Conservation (phyloP, 2,329 filamentous ascomycete species). For the Clonostachys rosea region DNA sequence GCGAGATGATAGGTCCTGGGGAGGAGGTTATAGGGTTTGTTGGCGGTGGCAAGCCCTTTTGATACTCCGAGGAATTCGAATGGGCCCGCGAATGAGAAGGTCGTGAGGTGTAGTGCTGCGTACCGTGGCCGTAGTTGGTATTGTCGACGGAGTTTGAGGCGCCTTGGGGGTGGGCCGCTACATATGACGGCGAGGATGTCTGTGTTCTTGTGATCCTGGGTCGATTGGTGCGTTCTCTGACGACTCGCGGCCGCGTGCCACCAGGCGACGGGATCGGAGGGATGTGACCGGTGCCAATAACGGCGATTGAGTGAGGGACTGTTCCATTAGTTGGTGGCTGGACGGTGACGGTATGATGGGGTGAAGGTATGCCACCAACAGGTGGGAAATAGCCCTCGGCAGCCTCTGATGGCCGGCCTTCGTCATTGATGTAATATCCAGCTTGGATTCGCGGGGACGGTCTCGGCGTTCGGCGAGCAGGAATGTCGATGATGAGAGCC, state of each 20-base stretch:
- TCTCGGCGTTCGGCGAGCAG: constrained; percentile 64
- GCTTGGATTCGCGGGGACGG: constrained; percentile 64
- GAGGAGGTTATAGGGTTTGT: constrained; percentile 28
- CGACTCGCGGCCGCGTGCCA: constrained; percentile 48
- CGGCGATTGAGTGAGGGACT: constrained; percentile 64
- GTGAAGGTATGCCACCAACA: constrained; percentile 38
- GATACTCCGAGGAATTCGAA: constrained; percentile 52
- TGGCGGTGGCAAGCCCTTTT: constrained; percentile 20
- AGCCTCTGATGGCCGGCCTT: constrained; percentile 56
- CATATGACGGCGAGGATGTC: constrained; percentile 75
- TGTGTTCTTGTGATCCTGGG: constrained; percentile 65
- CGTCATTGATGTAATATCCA: constrained; percentile 59
- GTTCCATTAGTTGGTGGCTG: constrained; percentile 25
- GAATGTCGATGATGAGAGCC: constrained; percentile 82
- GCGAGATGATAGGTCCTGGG: constrained; percentile 1
- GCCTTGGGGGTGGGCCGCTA: constrained; percentile 40
- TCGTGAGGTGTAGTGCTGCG: constrained; percentile 26
- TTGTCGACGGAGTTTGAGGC: constrained; percentile 26
- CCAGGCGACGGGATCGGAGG: constrained; percentile 81
- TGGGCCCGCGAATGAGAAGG: constrained; percentile 51
- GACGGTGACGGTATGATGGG: constrained; percentile 33
- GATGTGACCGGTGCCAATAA: constrained; percentile 75
- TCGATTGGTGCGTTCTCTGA: constrained; percentile 51
- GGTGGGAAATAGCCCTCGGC: constrained; percentile 82
- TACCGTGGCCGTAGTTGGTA: constrained; percentile 24